Conservation (phyloP, 2,329 filamentous ascomycete species). For the Hysterium pulicare region DNA sequence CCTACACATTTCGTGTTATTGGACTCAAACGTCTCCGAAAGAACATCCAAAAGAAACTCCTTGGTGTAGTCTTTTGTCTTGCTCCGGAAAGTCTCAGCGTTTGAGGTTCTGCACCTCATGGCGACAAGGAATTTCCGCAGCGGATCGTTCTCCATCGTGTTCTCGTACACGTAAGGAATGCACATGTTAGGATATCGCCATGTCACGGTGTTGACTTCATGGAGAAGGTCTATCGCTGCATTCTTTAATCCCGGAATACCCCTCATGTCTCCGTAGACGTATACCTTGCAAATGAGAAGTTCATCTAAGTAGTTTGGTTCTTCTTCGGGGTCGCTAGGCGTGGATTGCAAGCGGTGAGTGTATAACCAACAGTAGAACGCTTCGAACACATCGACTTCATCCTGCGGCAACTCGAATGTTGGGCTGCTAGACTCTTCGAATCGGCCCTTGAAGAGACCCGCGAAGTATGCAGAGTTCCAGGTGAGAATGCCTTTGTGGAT, state of each 20-base stretch:
- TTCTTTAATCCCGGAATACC: conserved; percentile 13
- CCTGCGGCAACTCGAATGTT: conserved; percentile 19
- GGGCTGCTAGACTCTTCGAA: conserved; percentile 9
- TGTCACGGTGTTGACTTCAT: conserved; percentile 3
- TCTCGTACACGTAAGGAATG: conserved; percentile 8
- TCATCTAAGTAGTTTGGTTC: neutral
- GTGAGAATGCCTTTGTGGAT: conserved; percentile 3
- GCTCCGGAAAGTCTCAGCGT: neutral
- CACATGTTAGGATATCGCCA: neutral
- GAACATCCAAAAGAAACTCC: conserved; percentile 1
- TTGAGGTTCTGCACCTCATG: neutral
- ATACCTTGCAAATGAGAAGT: conserved; percentile 6
- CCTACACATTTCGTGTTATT: neutral
- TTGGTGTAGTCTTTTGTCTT: neutral
- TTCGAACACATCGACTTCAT: conserved; percentile 16
- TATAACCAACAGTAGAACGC: conserved; percentile 25
- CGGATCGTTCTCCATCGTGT: conserved; percentile 2
- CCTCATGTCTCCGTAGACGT: conserved; percentile 12
- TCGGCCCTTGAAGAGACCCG: neutral
- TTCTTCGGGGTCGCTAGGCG: neutral
- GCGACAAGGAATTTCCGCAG: conserved; percentile 7
- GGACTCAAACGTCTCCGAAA: neutral
- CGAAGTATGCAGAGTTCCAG: neutral
- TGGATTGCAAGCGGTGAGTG: conserved; percentile 1
- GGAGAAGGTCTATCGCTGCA: conserved; percentile 10